Conservation (phyloP, 169 alveolate species). For the Plasmodium gallinaceum region DNA sequence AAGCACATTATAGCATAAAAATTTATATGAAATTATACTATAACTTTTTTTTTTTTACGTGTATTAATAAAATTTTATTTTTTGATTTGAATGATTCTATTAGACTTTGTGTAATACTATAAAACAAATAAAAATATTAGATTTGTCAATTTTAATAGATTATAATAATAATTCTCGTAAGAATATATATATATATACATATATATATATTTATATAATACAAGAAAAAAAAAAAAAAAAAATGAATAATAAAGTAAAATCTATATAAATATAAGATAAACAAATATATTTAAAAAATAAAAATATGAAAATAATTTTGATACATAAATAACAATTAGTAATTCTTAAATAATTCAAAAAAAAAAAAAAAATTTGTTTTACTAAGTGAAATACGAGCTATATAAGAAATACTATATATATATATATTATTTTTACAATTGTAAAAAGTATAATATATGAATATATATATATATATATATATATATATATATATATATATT, state of each 20-base stretch:
- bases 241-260: neutral
- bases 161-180: neutral
- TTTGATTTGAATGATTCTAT: slow-evolving; percentile 10
- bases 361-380: neutral
- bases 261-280: neutral
- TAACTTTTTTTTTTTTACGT: slow-evolving; percentile 6
- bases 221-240: neutral
- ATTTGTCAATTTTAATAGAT: no score
- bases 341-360: neutral
- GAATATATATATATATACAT: neutral
- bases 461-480: slow-evolving; percentile 7
- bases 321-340: slow-evolving; percentile 1
- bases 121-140: neutral
- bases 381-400: neutral
- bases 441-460: slow-evolving; percentile 7
- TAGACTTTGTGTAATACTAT: slow-evolving; percentile 7
- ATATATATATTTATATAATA: neutral
- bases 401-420: neutral
- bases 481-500: slow-evolving; percentile 15
- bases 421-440: neutral
- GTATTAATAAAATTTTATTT: neutral
- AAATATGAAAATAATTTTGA: neutral
- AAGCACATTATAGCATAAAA: slow-evolving; percentile 10
- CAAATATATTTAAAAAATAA: neutral
- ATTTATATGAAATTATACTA: neutral